Evolutionary conservation across 2,329 filamentous ascomycete species (phyloP), one percentile per base, ranked within the genome.

Genomic region (Pyrenochaeta sp.): DNA sequence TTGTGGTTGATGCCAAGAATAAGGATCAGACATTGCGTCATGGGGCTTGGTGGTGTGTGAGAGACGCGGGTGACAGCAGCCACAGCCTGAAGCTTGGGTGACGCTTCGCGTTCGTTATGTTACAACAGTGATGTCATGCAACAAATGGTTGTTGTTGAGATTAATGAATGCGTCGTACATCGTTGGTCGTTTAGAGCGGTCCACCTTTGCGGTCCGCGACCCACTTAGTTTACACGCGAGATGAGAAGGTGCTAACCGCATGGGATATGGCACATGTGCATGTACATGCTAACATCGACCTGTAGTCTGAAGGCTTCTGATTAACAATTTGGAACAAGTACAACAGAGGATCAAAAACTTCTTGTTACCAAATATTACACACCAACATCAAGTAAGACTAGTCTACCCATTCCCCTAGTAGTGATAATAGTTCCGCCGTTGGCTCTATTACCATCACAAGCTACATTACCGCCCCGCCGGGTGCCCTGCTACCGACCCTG

Each of bases 11-110:
- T 44, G 65, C 64, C 62, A 66, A 69, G 64, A 32, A 43, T 45
- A 53, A 59, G 60, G 54, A 71, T 65, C 46, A 56, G 52, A 54
- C 45, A 58, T 67, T 63, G 62, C 68, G 67, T 69, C 68, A 65
- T 65, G 44, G 57, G 54, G 55, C 59, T 54, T 40, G 50, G 15
- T 24, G 28, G 25, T 5, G 43, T 48, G 36, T 24, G 22, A 19
- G 37, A 28, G 2, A 22, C 22, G 39, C 13, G 36, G 22, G 32
- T 54, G 50, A 42, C 42, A 22, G 25, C 42, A 27, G 12, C 13
- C 24, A 44, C 22, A 27, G 24, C 10, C 25, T n/a, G 25, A 28
- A 28, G 42, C 25, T 15, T 44, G 42, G 42, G 24, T 3, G 2
- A 19, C 13, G 3, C 5, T 13, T 27, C 30, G 48, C 54, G 3